Evolutionary conservation across 2,329 filamentous ascomycete genomes (phyloP).

Genomic region (Diaporthe citri): DNA sequence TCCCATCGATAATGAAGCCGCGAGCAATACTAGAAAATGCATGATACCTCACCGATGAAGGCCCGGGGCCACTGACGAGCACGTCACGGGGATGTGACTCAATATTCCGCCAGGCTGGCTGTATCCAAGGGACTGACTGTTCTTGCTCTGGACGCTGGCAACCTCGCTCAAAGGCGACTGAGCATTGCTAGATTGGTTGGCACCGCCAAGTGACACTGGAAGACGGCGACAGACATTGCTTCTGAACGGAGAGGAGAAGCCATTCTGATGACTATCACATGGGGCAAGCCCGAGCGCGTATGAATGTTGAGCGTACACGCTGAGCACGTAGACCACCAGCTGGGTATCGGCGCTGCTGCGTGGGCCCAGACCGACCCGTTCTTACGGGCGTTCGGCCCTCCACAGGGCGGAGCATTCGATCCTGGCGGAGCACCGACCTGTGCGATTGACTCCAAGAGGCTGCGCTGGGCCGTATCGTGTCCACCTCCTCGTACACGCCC

Average conservation of each 20-base stretch:
- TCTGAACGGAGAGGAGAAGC: not conserved
- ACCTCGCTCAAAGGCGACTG: not conserved
- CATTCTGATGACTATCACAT: not conserved
- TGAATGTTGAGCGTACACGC: not conserved
- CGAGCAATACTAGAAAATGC: conserved; percentile 19
- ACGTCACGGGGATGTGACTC: not conserved
- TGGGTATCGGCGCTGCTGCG: not conserved
- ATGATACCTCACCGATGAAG: conserved; percentile 18
- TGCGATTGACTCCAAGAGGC: not conserved
- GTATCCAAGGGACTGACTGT: not conserved
- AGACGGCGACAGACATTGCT: not conserved
- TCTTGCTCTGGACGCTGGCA: not conserved
- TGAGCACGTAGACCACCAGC: not conserved
- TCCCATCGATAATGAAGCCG: not conserved
- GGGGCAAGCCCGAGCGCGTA: not conserved
- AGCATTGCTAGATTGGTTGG: not conserved
- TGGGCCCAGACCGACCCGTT: not conserved
- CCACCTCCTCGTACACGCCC: not conserved
- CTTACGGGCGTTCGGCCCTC: not conserved
- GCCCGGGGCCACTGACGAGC: not conserved
- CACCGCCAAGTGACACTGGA: not conserved
- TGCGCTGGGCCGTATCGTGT: not conserved
- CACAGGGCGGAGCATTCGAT: conserved; percentile 1
- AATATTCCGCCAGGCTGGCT: not conserved
- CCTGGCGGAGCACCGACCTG: not conserved